Percentiles rank a stretch among this genome's conserved stretches.
These are phyloP conservation scores for Penicillium flavigenum DNA, from an alignment of 495 filamentous ascomycete genomes.

Conservation along the genomic window DNA sequence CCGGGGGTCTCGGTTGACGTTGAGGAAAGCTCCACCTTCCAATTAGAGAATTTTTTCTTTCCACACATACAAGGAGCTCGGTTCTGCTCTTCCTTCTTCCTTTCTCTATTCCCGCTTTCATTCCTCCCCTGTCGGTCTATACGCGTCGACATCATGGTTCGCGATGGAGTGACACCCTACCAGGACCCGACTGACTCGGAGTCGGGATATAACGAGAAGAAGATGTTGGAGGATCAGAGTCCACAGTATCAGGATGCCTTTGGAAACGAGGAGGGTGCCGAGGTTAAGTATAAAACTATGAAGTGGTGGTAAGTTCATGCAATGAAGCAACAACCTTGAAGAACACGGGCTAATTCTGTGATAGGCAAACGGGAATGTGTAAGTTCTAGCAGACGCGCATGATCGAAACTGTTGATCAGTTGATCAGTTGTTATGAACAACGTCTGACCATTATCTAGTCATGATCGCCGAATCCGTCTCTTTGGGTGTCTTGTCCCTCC, in stretches of 20 bases:
- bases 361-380: conserved; percentile 37
- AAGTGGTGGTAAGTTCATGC: conserved; percentile 40
- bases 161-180: conserved; percentile 19
- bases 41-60: conserved; percentile 17
- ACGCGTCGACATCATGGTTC: conserved; percentile 20
- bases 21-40: conserved; percentile 21
- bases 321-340: not conserved
- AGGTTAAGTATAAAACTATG: conserved; percentile 46
- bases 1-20: conserved; percentile 26
- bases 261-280: conserved; percentile 39
- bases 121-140: not conserved
- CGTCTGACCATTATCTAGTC: conserved; percentile 29
- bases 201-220: conserved; percentile 26
- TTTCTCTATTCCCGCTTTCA: not conserved
- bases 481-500: conserved; percentile 60
- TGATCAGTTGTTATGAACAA: not conserved
- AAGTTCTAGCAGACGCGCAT: conserved; percentile 4
- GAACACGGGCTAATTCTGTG: not conserved
- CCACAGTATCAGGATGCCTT: conserved; percentile 34
- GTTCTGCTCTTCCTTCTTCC: not conserved
- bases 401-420: not conserved
- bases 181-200: conserved; percentile 23
- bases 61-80: conserved; percentile 20
- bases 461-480: conserved; percentile 67
- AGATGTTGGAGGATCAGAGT: conserved; percentile 12